Evolutionary conservation across 2,329 filamentous ascomycete species (phyloP).

Genomic region (Trichoderma sp.): DNA sequence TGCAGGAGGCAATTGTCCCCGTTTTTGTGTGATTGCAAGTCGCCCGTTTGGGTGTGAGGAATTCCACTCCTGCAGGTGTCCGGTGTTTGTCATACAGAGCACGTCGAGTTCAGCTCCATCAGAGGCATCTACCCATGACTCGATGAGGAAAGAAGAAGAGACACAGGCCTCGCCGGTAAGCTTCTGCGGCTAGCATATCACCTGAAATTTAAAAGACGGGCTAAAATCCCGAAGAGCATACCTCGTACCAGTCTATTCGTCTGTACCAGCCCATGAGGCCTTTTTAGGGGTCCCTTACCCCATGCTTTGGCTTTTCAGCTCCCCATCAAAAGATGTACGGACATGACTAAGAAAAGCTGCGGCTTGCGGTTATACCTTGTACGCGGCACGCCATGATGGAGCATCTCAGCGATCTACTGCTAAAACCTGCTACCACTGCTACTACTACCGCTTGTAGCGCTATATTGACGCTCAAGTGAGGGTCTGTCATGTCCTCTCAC

Average conservation of each 20-base stretch:
- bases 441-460: not conserved
- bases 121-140: not conserved
- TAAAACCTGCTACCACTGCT: no score
- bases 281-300: not conserved
- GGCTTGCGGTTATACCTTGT: not conserved
- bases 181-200: not conserved
- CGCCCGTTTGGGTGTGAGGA: not conserved
- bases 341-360: conserved; percentile 4
- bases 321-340: not conserved
- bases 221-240: conserved; percentile 6
- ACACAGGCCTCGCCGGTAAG: not conserved
- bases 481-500: not conserved
- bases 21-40: conserved; percentile 2
- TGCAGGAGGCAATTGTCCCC: conserved; percentile 5
- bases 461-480: not conserved
- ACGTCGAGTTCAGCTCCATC: conserved; percentile 3
- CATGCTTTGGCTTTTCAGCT: conserved; percentile 8
- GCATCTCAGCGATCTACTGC: not conserved
- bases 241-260: not conserved
- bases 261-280: not conserved
- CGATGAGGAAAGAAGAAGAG: not conserved
- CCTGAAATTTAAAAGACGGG: not conserved
- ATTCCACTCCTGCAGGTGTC: conserved; percentile 13
- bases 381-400: not conserved
- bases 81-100: conserved; percentile 18